Base-by-base conservation (phyloP, 2,329 filamentous ascomycete species). In the Drechslerella dactyloides region DNA sequence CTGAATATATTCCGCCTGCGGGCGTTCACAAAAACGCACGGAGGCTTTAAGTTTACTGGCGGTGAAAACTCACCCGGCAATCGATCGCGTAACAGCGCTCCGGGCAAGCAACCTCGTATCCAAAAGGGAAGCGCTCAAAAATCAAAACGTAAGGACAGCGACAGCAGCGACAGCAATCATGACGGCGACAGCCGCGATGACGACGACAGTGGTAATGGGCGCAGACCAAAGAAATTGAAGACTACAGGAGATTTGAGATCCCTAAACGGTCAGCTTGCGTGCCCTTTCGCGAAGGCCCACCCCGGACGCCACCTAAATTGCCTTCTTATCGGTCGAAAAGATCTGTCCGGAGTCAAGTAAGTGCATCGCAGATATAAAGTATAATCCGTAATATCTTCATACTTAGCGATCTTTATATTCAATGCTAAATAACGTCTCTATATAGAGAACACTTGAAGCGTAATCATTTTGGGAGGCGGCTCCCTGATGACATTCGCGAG, bases 371-470 rank as follows among this genome's bases (percentile, higher is more conserved):
- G 2, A 53, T n/a, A n/a, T n/a, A n/a, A n/a, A n/a, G n/a, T n/a
- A n/a, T n/a, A n/a, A n/a, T n/a, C n/a, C n/a, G n/a, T n/a, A n/a
- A n/a, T n/a, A n/a, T n/a, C n/a, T n/a, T n/a, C n/a, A n/a, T n/a
- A n/a, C n/a, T 52, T 40, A 52, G 10, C n/a, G 10, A 5, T n/a
- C 35, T n/a, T 40, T 7, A 40, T 40, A 33, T 33, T 33, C 27
- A 3, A 33, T 33, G 27, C 35, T 8, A n/a, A 40, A 40, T 8
- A 8, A n/a, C 35, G 15, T 17, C 23, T 61, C 5, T 19, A n/a
- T 23, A 19, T 50, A 68, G 63, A 33, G 63, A 68, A 27, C 63
- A 68, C 21, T 17, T 59, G 23, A 68, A 68, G 21, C 33, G 63
- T 7, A 68, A 68, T 2, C 63, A 68, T 42, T 68, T 48, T 19